Evolutionary conservation across 2,329 filamentous ascomycete species (phyloP).

Genomic region (Rugonectria rugulosa): DNA sequence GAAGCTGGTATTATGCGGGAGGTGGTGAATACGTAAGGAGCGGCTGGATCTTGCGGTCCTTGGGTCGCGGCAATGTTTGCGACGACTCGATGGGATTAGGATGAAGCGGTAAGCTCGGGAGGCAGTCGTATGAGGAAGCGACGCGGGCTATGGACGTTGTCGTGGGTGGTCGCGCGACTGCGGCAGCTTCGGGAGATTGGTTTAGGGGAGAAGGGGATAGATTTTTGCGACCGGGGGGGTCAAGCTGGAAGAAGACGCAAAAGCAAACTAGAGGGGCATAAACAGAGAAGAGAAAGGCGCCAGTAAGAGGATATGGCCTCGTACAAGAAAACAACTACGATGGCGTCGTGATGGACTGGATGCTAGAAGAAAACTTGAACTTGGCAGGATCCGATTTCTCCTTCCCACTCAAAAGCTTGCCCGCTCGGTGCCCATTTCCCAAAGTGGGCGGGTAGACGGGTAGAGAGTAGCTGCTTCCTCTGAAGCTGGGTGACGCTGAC

Average conservation of each 20-base stretch:
- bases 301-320: constrained; percentile 6
- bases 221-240: constrained; percentile 5
- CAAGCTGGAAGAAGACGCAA: background rate
- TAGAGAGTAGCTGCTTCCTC: constrained; percentile 22
- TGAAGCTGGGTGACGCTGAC: constrained; percentile 30
- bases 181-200: constrained; percentile 19
- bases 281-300: background rate
- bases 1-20: constrained; percentile 13
- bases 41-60: background rate
- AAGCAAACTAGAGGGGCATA: background rate
- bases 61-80: background rate
- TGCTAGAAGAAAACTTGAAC: constrained; percentile 34
- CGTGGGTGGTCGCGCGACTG: constrained; percentile 12
- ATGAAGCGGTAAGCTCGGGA: background rate
- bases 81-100: background rate
- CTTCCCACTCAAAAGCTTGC: too few relatives aligned
- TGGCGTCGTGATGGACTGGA: constrained; percentile 27
- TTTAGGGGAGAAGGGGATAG: constrained; percentile 1
- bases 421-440: constrained; percentile 32
- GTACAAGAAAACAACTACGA: background rate
- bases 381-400: too few relatives aligned
- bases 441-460: constrained; percentile 33
- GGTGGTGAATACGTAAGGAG: constrained; percentile 7
- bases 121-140: background rate
- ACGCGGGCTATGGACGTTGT: background rate